Percentiles rank a stretch among this genome's conserved stretches.
Conservation (phyloP, 2,329 filamentous ascomycete species). For the Botrytis fabae region DNA sequence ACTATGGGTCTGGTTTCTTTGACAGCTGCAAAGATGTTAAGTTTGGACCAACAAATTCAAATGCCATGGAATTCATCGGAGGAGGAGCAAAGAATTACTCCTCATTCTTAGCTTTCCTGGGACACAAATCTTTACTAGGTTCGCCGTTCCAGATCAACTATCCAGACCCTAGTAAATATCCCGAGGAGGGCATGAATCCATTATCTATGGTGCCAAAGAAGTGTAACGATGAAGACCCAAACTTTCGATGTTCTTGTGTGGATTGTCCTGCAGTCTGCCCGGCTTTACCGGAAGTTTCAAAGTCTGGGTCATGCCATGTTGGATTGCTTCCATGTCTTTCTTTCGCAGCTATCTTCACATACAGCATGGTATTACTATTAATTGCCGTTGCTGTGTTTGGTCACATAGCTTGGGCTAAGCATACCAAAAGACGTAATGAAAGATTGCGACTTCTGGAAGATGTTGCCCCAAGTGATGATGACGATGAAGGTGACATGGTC, state of each 20-base stretch:
- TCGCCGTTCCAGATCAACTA: conserved; percentile 99
- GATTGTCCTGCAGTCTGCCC: conserved; percentile 89
- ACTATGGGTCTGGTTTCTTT: conserved; percentile 86
- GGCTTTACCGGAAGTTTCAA: conserved; percentile 72
- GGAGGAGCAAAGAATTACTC: conserved; percentile 90
- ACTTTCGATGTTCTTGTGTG: conserved; percentile 87
- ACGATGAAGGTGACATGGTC: conserved; percentile 86
- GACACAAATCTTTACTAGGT: conserved; percentile 77
- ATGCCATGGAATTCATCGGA: conserved; percentile 93
- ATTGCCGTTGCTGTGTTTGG: conserved; percentile 67
- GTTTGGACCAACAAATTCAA: conserved; percentile 89
- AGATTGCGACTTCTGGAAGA: conserved; percentile 86
- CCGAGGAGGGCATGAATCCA: conserved; percentile 69
- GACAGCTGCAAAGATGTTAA: conserved; percentile 99
- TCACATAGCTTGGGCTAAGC: conserved; percentile 73
- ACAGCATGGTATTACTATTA: conserved; percentile 71
- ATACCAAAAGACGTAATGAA: conserved; percentile 74
- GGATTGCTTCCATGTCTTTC: conserved; percentile 89
- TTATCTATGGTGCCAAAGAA: conserved; percentile 73
- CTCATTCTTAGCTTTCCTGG: conserved; percentile 85
- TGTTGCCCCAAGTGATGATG: conserved; percentile 80
- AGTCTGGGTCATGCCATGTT: conserved; percentile 73
- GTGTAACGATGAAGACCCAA: conserved; percentile 85
- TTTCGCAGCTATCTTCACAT: conserved; percentile 86
- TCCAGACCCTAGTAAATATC: conserved; percentile 57